These are phyloP conservation scores for Hypoxylon rubiginosum DNA, from an alignment of 2,329 filamentous ascomycete species.

Conservation along the genomic window DNA sequence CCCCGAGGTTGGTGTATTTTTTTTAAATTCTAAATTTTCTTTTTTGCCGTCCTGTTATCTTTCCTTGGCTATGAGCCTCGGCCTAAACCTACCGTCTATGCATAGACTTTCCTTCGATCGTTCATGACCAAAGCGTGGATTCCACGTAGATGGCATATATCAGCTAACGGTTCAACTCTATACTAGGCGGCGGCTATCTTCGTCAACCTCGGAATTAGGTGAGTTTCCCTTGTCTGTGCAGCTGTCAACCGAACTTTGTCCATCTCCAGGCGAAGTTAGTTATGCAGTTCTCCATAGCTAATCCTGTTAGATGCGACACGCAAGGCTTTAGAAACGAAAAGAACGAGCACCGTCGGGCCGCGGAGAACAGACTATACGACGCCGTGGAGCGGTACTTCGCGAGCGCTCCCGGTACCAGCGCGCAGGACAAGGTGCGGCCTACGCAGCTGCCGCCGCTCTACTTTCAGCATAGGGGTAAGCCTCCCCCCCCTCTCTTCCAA, in stretches of 20 bases:
- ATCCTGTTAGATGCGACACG: conserved; percentile 67
- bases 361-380: conserved; percentile 71
- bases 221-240: background rate
- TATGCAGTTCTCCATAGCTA: background rate
- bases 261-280: background rate
- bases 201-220: conserved; percentile 7
- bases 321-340: conserved; percentile 68
- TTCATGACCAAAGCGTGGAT: background rate
- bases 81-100: background rate
- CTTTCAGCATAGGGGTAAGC: conserved; percentile 81
- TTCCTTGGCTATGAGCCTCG: background rate
- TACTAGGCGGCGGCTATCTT: conserved; percentile 17
- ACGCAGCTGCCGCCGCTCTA: conserved; percentile 88
- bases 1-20: conserved; percentile 73
- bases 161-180: conserved; percentile 8
- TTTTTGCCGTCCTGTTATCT: background rate
- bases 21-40: background rate
- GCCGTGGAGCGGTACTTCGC: conserved; percentile 82
- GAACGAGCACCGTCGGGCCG: conserved; percentile 54
- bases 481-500: background rate
- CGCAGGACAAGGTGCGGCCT: conserved; percentile 72
- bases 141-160: background rate
- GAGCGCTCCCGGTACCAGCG: conserved; percentile 60
- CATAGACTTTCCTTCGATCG: too few relatives aligned
- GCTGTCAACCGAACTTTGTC: background rate